Evolutionary conservation across 495 filamentous ascomycete genomes (phyloP).

Genomic region (Poronia punctata): DNA sequence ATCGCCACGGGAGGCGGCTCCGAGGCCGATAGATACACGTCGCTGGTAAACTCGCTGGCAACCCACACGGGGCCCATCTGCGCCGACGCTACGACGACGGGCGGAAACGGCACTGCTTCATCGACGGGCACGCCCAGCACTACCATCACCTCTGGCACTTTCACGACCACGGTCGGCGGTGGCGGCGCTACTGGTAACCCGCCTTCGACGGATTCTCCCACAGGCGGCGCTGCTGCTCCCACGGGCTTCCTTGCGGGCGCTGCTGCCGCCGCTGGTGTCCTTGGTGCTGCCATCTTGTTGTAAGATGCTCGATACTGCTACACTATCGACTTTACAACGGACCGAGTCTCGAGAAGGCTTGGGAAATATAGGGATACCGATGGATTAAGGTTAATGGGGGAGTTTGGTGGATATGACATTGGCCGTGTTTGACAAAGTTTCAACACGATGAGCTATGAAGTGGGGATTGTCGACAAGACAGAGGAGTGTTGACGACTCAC

Average conservation of each 20-base stretch:
- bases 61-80: slow-evolving; percentile 4
- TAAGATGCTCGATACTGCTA: slow-evolving; percentile 2
- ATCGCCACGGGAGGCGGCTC: slow-evolving; percentile 1
- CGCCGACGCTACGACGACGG: background rate
- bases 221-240: slow-evolving; percentile 4
- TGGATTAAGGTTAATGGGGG: background rate
- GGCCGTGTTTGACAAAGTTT: too few relatives aligned
- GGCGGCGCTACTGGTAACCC: background rate
- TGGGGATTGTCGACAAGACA: too few relatives aligned
- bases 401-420: background rate
- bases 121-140: background rate
- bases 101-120: background rate
- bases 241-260: slow-evolving; percentile 10
- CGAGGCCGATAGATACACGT: slow-evolving; percentile 1
- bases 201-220: background rate
- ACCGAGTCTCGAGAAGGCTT: background rate
- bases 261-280: slow-evolving; percentile 10
- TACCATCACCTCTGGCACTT: background rate
- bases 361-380: background rate
- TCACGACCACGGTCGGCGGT: background rate
- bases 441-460: too few relatives aligned
- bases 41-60: slow-evolving; percentile 3
- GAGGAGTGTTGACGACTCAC: too few relatives aligned
- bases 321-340: background rate
- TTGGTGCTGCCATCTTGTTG: slow-evolving; percentile 12